phyloP scores from a whole-genome alignment of 768 basidiomycete species.

The Crucibulum laeve region DNA sequence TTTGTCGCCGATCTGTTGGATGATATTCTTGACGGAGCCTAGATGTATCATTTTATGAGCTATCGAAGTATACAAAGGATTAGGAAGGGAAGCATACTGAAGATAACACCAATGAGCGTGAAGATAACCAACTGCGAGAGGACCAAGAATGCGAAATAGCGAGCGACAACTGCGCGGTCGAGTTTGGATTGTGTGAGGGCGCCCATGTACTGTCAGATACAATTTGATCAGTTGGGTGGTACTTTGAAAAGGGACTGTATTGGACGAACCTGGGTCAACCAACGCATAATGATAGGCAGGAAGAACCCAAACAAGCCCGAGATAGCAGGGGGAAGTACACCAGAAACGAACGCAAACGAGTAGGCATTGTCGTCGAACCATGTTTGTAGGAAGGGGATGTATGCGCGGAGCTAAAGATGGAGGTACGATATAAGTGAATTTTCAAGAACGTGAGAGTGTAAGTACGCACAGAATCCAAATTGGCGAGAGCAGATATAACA shows the following conservation, averaged over 20 bases:
- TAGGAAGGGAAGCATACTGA: constrained; percentile 49
- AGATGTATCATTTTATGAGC: background rate
- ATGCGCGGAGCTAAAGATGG: constrained; percentile 52
- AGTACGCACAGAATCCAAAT: constrained; percentile 68
- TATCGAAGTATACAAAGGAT: constrained; percentile 1
- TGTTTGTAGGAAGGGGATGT: constrained; percentile 66
- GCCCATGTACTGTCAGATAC: constrained; percentile 54
- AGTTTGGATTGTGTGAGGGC: constrained; percentile 70
- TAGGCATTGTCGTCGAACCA: constrained; percentile 64
- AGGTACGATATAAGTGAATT: constrained; percentile 16
- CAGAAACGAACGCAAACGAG: constrained; percentile 83
- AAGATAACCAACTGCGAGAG: constrained; percentile 94
- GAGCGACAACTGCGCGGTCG: constrained; percentile 87
- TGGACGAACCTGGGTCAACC: constrained; percentile 59
- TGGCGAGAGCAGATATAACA: constrained; percentile 87
- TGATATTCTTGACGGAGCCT: constrained; percentile 41
- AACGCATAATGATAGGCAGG: constrained; percentile 89
- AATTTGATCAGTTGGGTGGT: constrained; percentile 52
- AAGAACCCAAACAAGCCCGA: constrained; percentile 88
- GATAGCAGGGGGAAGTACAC: constrained; percentile 88
- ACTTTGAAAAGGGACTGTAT: background rate
- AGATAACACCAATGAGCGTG: constrained; percentile 85
- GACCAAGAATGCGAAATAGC: constrained; percentile 92
- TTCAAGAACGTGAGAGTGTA: constrained; percentile 35
- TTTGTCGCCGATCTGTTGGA: constrained; percentile 37